These are phyloP conservation scores for Cucurbita maxima DNA, from an alignment of 306 rosid species.

Conservation along the genomic window DNA sequence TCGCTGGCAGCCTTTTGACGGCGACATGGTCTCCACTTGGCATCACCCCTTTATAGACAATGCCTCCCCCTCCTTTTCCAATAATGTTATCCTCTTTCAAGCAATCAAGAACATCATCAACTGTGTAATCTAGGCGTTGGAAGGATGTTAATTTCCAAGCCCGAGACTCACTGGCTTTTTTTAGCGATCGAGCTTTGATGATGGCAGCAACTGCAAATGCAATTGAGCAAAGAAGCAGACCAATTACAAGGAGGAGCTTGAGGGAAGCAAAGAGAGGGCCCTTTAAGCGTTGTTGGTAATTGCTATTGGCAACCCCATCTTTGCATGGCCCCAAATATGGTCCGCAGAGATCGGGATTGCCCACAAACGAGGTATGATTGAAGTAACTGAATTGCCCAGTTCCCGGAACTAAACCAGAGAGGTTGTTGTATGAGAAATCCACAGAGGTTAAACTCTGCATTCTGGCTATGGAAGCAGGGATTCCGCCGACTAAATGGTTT, in stretches of 20 bases:
- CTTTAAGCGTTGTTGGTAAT: slow-evolving; percentile 33
- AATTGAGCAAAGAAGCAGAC: slow-evolving; percentile 6
- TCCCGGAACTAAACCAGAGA: slow-evolving; percentile 88
- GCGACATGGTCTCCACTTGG: slow-evolving; percentile 66
- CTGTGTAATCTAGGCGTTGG: slow-evolving; percentile 82
- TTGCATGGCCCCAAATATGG: slow-evolving; percentile 83
- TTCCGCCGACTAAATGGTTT: slow-evolving; percentile 64
- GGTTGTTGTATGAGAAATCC: slow-evolving; percentile 85
- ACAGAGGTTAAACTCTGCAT: slow-evolving; percentile 90
- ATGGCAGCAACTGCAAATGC: slow-evolving; percentile 54
- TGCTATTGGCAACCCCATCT: slow-evolving; percentile 28
- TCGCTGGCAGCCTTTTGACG: slow-evolving; percentile 78
- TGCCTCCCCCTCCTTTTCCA: slow-evolving; percentile 97
- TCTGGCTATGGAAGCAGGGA: slow-evolving; percentile 53
- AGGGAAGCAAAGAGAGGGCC: slow-evolving; percentile 27
- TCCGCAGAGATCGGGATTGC: slow-evolving; percentile 72
- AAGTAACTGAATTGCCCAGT: slow-evolving; percentile 92
- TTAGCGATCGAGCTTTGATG: slow-evolving; percentile 69
- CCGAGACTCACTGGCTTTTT: slow-evolving; percentile 68
- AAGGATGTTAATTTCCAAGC: slow-evolving; percentile 86
- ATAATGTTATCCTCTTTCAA: slow-evolving; percentile 82
- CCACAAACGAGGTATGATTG: slow-evolving; percentile 77
- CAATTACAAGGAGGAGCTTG: slow-evolving; percentile 18
- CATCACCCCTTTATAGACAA: slow-evolving; percentile 83
- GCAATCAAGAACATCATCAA: slow-evolving; percentile 71